Percentiles rank a stretch among this genome's conserved stretches.
These are phyloP conservation scores for Lepiota subincarnata DNA, from an alignment of 768 basidiomycete genomes.

Conservation along the genomic window DNA sequence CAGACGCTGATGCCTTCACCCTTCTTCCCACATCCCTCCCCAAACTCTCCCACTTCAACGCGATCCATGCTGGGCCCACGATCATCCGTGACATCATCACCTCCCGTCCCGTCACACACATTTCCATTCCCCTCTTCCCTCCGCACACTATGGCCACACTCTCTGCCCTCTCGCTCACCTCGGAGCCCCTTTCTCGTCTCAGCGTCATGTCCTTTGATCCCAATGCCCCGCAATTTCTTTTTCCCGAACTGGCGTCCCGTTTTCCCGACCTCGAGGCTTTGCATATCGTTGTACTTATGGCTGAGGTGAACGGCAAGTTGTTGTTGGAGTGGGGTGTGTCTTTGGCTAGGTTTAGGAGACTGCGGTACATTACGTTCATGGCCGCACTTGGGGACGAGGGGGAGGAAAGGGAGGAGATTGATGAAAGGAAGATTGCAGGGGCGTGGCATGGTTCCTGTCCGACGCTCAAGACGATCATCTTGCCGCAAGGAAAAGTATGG, in stretches of 20 bases:
- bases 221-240: slow-evolving; percentile 36
- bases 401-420: slow-evolving; percentile 24
- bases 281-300: slow-evolving; percentile 54
- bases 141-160: slow-evolving; percentile 36
- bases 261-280: slow-evolving; percentile 53
- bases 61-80: slow-evolving; percentile 45
- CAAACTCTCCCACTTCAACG: slow-evolving; percentile 44
- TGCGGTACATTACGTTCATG: slow-evolving; percentile 37
- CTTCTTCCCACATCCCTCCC: slow-evolving; percentile 43
- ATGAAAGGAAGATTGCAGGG: slow-evolving; percentile 50
- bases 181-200: slow-evolving; percentile 40
- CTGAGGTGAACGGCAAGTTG: slow-evolving; percentile 41
- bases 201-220: slow-evolving; percentile 59
- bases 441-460: slow-evolving; percentile 56
- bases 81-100: slow-evolving; percentile 42
- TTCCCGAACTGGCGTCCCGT: slow-evolving; percentile 43
- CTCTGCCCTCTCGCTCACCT: slow-evolving; percentile 36
- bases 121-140: slow-evolving; percentile 50
- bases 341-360: slow-evolving; percentile 32
- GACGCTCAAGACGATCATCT: slow-evolving; percentile 58
- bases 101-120: slow-evolving; percentile 44
- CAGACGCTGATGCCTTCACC: slow-evolving; percentile 22
- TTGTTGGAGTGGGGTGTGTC: slow-evolving; percentile 30
- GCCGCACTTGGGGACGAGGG: slow-evolving; percentile 25
- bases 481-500: slow-evolving; percentile 63